Evolutionary conservation across 192 early-diverging fungal genomes (phyloP), one percentile per base, ranked within the genome.

Genomic region (Globomyces pollinis-pini): DNA sequence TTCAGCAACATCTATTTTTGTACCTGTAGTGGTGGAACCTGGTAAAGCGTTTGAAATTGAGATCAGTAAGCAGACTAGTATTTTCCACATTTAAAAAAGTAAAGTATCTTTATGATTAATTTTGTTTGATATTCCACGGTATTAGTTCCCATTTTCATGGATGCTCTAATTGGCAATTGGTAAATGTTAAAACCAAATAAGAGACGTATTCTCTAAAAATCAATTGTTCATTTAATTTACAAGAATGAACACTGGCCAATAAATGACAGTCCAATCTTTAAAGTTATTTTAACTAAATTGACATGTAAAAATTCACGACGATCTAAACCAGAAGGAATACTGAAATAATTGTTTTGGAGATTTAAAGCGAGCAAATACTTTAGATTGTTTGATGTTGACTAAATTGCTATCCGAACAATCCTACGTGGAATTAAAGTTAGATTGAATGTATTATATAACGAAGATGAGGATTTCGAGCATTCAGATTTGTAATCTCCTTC

Each of bases 341-440:
- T 35, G 38, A 39, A 61, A 20, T 49, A 44, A 58, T 80, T 80
- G 21, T 57, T 45, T 42, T 71, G 69, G 44, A 77, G 36, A 53
- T 80, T 70, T 4, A 75, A 24, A 9, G 68, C 61, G 4, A 80
- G 62, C 6, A 80, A 61, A 51, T 67, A 80, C 51, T 76, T 72
- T 3, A 80, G 42, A n/a, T 44, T 38, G 2, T 64, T 50, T 26
- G n/a, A 77, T 52, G 41, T 77, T 62, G 5, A 41, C 16, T 32
- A 80, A 62, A 23, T 55, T 41, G 56, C 77, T 80, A 24, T 69
- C 65, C 3, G 72, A 65, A 33, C 71, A 56, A 49, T 80, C 75
- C 69, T 72, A 26, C 31, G 18, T 29, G 32, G n/a, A n/a, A n/a
- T n/a, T n/a, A n/a, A n/a, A n/a, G n/a, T n/a, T n/a, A n/a, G 6